These are phyloP conservation scores for Microbotryomycetes sp. DNA, from an alignment of 1,284 basidiomycete species.

Conservation along the genomic window DNA sequence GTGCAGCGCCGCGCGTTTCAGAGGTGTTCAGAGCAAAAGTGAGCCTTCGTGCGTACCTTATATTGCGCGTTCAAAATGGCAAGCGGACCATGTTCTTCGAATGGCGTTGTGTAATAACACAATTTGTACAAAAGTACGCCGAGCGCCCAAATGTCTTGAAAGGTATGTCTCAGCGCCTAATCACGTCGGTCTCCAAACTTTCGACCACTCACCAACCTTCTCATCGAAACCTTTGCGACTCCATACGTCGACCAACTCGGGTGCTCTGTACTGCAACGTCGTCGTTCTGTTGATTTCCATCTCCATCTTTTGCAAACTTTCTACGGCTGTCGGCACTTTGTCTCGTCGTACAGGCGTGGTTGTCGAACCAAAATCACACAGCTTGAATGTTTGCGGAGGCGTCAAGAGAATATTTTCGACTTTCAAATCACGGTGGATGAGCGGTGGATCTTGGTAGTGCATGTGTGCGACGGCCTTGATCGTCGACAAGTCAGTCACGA, in stretches of 20 bases:
- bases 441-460: constrained; percentile 82
- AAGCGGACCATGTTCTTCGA: constrained; percentile 86
- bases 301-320: constrained; percentile 71
- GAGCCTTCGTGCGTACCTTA: constrained; percentile 43
- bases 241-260: constrained; percentile 95
- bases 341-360: constrained; percentile 55
- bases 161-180: too few relatives aligned
- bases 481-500: too few relatives aligned
- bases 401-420: constrained; percentile 90
- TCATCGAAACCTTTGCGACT: constrained; percentile 76
- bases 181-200: too few relatives aligned
- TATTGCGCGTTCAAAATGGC: constrained; percentile 97
- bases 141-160: constrained; percentile 63
- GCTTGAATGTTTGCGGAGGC: constrained; percentile 72
- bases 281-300: constrained; percentile 66
- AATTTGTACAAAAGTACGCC: constrained; percentile 71
- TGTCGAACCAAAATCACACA: constrained; percentile 97
- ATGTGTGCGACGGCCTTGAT: constrained; percentile 71
- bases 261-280: constrained; percentile 55
- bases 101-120: constrained; percentile 96
- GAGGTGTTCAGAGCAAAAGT: background rate
- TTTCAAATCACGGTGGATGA: constrained; percentile 96
- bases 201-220: constrained; percentile 62
- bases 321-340: constrained; percentile 22
- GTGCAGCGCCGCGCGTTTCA: background rate